These are phyloP conservation scores for Penicillium ochrochloron DNA, from an alignment of 495 filamentous ascomycete genomes.

Conservation along the genomic window DNA sequence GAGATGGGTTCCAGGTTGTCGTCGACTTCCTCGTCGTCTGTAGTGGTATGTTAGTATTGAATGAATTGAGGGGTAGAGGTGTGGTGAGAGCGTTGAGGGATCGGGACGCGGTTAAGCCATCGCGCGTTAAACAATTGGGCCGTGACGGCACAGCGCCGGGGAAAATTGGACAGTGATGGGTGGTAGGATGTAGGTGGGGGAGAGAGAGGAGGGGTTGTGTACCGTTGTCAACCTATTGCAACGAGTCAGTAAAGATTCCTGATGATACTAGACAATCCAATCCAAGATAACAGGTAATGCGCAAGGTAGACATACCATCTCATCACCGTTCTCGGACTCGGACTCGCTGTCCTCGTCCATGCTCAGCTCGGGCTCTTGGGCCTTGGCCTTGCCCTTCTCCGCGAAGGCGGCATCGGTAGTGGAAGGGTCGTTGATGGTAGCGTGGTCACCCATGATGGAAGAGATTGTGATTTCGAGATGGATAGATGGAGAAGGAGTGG, in stretches of 20 bases:
- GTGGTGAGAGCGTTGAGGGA: neutral
- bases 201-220: constrained; percentile 6
- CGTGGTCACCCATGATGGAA: constrained; percentile 47
- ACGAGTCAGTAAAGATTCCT: constrained; percentile 6
- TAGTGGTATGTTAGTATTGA: constrained; percentile 22
- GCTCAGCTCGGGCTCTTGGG: constrained; percentile 61
- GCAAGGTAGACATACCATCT: constrained; percentile 57
- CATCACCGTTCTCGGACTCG: constrained; percentile 67
- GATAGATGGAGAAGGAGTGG: constrained; percentile 6
- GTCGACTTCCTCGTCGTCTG: constrained; percentile 68
- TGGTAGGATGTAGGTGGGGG: neutral
- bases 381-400: constrained; percentile 66
- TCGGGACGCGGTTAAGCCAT: neutral
- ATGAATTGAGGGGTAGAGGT: neutral
- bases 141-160: constrained; percentile 1
- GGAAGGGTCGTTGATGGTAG: constrained; percentile 39
- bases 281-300: neutral
- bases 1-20: constrained; percentile 93
- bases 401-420: constrained; percentile 38
- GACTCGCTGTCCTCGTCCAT: constrained; percentile 70
- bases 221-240: constrained; percentile 46
- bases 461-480: constrained; percentile 10
- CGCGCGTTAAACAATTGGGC: constrained; percentile 15
- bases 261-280: neutral
- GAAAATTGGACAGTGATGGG: constrained; percentile 8